Conservation (phyloP, 73 alveolate species). For the Vitrella brassicaformis region DNA sequence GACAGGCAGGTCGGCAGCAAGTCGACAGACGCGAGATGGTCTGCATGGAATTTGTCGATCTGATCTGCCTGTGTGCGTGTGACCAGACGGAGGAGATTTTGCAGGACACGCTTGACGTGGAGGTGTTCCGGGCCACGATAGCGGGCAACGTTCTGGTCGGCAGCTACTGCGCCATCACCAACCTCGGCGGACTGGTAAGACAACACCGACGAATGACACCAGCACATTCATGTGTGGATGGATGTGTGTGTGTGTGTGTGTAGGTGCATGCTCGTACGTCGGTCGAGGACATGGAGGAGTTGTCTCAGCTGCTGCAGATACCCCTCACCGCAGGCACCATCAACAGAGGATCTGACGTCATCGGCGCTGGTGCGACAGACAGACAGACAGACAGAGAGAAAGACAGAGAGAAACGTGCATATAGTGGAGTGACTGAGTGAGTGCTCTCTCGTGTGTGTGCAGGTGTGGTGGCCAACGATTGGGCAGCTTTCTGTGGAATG, state of each 20-base stretch:
- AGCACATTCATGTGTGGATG: no score
- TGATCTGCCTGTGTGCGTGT: no score
- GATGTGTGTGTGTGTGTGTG: no score
- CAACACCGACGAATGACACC: no score
- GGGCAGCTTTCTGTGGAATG: constrained; percentile 88
- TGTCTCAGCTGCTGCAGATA: constrained; percentile 70
- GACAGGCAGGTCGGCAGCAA: no score
- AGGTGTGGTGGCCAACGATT: constrained; percentile 93
- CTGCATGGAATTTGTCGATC: no score
- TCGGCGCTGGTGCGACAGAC: no score
- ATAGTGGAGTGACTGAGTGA: no score
- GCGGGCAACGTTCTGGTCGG: constrained; percentile 94
- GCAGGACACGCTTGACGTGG: constrained; percentile 89
- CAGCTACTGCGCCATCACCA: constrained; percentile 72
- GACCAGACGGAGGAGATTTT: constrained; percentile 94
- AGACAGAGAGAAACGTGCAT: no score
- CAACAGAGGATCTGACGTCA: constrained; percentile 90
- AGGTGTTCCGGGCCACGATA: constrained; percentile 90
- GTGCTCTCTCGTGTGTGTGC: no score
- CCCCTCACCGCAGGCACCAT: constrained; percentile 97
- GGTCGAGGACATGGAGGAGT: constrained; percentile 89
- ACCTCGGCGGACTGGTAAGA: constrained; percentile 83
- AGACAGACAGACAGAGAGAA: no score
- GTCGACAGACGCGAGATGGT: no score
- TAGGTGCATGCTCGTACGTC: constrained; percentile 82